These are phyloP conservation scores for Clathrus columnatus DNA, from an alignment of 768 basidiomycete genomes.

Conservation along the genomic window DNA sequence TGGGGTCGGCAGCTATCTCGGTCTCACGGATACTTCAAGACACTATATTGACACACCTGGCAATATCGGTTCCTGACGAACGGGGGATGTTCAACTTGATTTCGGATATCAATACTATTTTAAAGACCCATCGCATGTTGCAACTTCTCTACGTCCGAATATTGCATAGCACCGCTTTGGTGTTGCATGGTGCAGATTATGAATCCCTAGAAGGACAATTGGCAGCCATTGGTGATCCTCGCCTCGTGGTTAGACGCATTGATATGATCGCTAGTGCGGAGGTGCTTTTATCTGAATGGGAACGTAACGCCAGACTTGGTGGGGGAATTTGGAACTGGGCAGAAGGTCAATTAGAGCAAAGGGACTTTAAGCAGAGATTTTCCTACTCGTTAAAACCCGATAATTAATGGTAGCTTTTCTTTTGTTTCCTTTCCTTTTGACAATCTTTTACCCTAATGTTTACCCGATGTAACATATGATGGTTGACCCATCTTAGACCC, in stretches of 20 bases:
- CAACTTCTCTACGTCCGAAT: background rate
- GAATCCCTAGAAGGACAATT: background rate
- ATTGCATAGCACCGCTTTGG: background rate
- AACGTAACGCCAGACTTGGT: background rate
- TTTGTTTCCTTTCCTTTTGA: too few species aligned
- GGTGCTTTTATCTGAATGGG: background rate
- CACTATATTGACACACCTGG: background rate
- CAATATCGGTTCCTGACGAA: background rate
- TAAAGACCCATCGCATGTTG: background rate
- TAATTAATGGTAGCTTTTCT: too few species aligned
- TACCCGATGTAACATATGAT: too few species aligned
- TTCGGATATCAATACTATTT: background rate
- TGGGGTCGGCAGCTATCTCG: background rate
- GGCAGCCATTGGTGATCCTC: background rate
- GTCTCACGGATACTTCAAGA: background rate
- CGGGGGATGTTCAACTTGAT: background rate
- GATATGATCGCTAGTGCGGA: background rate
- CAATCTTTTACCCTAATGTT: too few species aligned
- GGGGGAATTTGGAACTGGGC: constrained; percentile 3
- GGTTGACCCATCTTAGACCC: too few species aligned
- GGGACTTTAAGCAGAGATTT: too few species aligned
- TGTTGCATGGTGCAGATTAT: background rate
- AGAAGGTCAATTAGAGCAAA: background rate
- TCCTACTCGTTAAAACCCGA: too few species aligned
- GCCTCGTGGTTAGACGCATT: background rate